Evolutionary conservation across 371 early-diverging fungal genomes (phyloP), one percentile per base, ranked within the genome.

Genomic region (Mucor velutinosus): DNA sequence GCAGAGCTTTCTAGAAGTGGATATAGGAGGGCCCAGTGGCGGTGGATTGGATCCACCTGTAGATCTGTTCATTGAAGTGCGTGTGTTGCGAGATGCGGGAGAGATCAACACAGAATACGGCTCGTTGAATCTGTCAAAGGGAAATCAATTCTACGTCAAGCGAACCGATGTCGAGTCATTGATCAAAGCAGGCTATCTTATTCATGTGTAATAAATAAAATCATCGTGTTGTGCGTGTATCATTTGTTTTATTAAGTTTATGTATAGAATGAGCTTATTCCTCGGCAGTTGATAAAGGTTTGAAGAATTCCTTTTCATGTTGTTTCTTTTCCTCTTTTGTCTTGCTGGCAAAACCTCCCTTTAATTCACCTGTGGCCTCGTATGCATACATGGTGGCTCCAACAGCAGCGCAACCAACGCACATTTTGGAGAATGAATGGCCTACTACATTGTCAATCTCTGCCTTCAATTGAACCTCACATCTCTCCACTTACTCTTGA

Each of bases 81-180:
- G 97, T 15, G 97, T 97, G 3, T 55, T 94, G 45, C 85, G 84
- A 64, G 97, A 97, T 66, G 91, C 92, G 62, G 97, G 97, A 29
- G 92, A 94, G 74, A 91, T 96, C 45, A 85, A 88, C 55, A 93
- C 95, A 0, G 95, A 95, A 67, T 89, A 81, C 60, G 97, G 97
- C 6, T 77, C 85, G 0, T 74, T 93, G 58, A 83, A 85, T 58
- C 77, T 97, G 53, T 84, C 86, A 37, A 87, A 87, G 56, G 90
- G 91, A 35, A 91, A 90, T 30, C 95, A 95, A 76, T 92, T 91
- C 62, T 96, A 90, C 71, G 84, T 97, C 58, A 81, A 89, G 49
- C 82, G 96, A 39, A 84, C 94, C 0, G 97, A 97, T 76, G 94
- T 96, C 3, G 97, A 97, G 79, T 83, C 89, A 5, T 80, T 97